These are phyloP conservation scores for Rhodotorula sphaerocarpa DNA, from an alignment of 768 basidiomycete species.

Conservation along the genomic window DNA sequence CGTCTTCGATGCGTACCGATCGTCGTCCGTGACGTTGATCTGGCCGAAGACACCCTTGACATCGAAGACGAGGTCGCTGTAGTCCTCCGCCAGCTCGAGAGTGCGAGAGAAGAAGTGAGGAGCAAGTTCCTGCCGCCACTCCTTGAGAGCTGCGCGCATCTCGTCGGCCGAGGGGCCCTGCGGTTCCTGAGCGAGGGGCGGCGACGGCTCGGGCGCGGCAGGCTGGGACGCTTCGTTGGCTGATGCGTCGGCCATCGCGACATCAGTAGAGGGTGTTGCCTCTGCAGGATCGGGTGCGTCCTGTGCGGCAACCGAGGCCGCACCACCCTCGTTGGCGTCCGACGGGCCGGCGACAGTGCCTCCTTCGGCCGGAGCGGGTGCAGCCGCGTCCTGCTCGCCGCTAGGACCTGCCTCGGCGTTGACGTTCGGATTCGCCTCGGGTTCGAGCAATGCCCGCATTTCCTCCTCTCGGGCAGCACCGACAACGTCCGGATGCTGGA, in stretches of 20 bases:
- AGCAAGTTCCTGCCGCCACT: conserved; percentile 59
- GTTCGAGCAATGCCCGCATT: conserved; percentile 5
- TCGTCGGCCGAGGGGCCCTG: conserved; percentile 17
- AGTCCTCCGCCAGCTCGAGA: conserved; percentile 71
- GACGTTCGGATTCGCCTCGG: background rate
- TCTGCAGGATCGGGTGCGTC: background rate
- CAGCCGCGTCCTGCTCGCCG: conserved; percentile 29
- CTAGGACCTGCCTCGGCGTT: background rate
- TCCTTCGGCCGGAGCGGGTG: conserved; percentile 14
- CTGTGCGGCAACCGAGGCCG: conserved; percentile 30
- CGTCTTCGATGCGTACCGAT: conserved; percentile 46
- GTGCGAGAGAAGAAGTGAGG: conserved; percentile 60
- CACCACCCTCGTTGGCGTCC: background rate
- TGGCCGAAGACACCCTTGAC: conserved; percentile 52
- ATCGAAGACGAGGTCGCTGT: conserved; percentile 81
- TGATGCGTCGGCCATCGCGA: conserved; percentile 34
- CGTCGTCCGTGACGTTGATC: conserved; percentile 10
- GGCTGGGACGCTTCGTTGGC: background rate
- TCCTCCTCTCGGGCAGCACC: conserved; percentile 35
- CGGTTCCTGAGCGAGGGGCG: background rate
- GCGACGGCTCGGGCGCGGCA: background rate
- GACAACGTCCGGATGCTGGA: conserved; percentile 71
- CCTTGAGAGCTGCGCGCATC: conserved; percentile 51
- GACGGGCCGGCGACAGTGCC: background rate
- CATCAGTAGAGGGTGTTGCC: conserved; percentile 37